Evolutionary conservation across 108 stramenopile species (phyloP).

Genomic region (Tribonema minus): DNA sequence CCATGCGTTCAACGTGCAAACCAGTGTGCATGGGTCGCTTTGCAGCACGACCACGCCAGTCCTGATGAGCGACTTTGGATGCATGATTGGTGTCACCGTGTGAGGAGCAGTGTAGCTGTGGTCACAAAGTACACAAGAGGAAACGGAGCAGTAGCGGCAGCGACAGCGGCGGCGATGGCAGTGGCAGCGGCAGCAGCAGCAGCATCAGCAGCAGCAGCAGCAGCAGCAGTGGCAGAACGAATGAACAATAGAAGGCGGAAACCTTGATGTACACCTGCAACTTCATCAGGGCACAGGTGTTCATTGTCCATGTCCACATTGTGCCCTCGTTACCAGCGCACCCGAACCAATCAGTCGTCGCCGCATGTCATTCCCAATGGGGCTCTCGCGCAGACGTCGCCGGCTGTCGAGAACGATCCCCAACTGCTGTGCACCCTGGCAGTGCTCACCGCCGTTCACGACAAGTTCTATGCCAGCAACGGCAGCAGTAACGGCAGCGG

Average conservation of each 20-base stretch:
- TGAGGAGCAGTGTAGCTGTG: no score
- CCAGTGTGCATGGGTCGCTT: no score
- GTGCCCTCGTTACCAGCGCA: no score
- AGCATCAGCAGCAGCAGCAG: no score
- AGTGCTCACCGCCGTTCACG: constrained; percentile 11
- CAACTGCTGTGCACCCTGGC: constrained; percentile 11
- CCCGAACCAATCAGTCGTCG: neutral
- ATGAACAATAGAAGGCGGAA: no score
- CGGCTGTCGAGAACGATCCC: constrained; percentile 1
- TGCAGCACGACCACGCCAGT: no score
- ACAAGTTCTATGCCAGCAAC: constrained; percentile 1
- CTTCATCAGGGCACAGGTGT: neutral
- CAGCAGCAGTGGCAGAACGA: neutral
- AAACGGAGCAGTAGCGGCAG: no score
- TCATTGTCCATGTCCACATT: neutral
- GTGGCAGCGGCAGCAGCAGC: no score
- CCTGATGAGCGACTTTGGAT: no score
- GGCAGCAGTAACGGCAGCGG: constrained; percentile 1
- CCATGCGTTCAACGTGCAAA: no score
- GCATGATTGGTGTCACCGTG: no score
- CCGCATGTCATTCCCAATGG: neutral
- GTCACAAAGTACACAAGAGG: no score
- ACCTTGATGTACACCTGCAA: neutral
- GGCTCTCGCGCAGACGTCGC: neutral
- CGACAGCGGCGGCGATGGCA: neutral